Percentiles rank a stretch among this genome's conserved stretches.
phyloP scores from a whole-genome alignment of 805 yeast genomes.

The Nakazawaea peltata region DNA sequence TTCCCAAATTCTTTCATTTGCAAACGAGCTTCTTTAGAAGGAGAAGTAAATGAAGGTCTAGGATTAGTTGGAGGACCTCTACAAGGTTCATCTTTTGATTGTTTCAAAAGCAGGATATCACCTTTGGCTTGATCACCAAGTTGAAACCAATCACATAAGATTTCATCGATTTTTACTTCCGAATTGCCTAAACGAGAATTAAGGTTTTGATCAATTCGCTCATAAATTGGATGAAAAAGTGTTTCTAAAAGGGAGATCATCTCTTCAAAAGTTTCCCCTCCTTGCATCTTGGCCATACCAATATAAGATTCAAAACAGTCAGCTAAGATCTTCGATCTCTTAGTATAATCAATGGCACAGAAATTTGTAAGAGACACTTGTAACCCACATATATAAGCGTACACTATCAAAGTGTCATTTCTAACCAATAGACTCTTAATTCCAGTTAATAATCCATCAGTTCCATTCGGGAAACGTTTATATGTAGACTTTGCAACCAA shows the following conservation, averaged over 20 bases:
- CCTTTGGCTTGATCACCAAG: neutral
- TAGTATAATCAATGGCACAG: conserved; percentile 25
- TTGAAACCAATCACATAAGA: conserved; percentile 3
- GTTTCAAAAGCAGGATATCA: no score
- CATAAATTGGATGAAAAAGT: neutral
- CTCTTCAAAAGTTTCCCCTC: neutral
- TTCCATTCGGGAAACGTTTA: conserved; percentile 30
- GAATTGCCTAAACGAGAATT: neutral
- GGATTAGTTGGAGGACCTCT: neutral
- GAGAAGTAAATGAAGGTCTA: neutral
- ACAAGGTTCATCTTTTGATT: neutral
- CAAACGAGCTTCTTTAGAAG: no score
- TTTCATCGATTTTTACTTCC: conserved; percentile 3
- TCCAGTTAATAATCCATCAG: conserved; percentile 34
- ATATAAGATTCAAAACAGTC: conserved; percentile 39
- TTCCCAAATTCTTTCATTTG: conserved; percentile 2
- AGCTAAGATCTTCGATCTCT: conserved; percentile 34
- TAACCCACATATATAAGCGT: conserved; percentile 31
- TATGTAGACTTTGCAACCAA: conserved; percentile 29
- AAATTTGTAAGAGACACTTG: conserved; percentile 25
- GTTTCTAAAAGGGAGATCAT: conserved; percentile 1
- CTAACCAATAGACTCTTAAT: conserved; percentile 31
- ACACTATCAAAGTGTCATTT: conserved; percentile 30
- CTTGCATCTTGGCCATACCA: conserved; percentile 19
- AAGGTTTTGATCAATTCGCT: conserved; percentile 1